Evolutionary conservation across 345 rosid species (phyloP).

Genomic region (Gossypium ekmanianum): DNA sequence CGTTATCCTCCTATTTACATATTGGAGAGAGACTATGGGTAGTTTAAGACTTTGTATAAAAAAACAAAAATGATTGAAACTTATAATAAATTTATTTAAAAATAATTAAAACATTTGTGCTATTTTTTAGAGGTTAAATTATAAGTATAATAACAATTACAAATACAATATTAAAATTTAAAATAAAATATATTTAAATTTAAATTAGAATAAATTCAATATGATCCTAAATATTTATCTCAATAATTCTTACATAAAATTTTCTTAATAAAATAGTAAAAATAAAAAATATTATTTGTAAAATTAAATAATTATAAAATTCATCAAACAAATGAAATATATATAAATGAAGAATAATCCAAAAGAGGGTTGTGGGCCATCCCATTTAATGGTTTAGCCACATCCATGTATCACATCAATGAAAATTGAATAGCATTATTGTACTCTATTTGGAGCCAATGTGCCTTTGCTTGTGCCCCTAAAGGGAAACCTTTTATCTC

Average conservation of each 20-base stretch:
- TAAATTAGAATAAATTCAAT: no score
- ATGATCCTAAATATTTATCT: neutral
- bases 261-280: neutral
- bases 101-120: no score
- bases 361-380: neutral
- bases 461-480: neutral
- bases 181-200: no score
- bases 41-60: no score
- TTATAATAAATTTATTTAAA: no score
- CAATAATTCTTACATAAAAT: neutral
- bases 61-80: rapidly evolving
- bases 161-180: no score
- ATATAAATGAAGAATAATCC: neutral
- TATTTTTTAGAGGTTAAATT: no score
- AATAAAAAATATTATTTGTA: neutral
- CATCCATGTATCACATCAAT: slow-evolving; percentile 15
- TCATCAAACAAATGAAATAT: neutral
- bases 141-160: no score
- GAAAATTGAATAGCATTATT: slow-evolving; percentile 10
- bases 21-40: rapidly evolving
- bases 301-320: neutral
- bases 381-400: slow-evolving; percentile 5
- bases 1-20: no score
- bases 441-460: neutral
- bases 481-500: neutral